Evolutionary conservation across 345 rosid genomes (phyloP), one percentile per base, ranked within the genome.

Genomic region (Pseudoturritis turrita): DNA sequence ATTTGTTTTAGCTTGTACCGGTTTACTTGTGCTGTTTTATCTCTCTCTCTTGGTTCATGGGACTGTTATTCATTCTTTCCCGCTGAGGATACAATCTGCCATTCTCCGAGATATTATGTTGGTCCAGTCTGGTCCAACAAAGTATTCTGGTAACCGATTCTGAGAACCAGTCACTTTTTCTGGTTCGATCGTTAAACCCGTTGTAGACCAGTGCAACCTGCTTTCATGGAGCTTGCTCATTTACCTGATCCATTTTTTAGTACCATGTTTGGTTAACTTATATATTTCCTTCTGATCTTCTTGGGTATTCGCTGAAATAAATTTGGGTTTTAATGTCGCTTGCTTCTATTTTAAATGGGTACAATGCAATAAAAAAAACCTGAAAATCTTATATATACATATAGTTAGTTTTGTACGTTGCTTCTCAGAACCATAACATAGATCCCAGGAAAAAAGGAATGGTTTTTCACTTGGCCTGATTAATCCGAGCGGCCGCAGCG

Each of bases 401-500:
- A n/a, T 19, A 43, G 36, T 14, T 47, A 17, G 9, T 36, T 7
- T 23, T 22, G 45, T 45, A 56, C 58, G 14, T 55, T n/a, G 11
- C 31, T 18, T 17, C 50, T 54, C 12, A 10, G 39, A 15, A 49
- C 53, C 12, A 8, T 41, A 19, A 47, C 29, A 0, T 47, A 33
- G 36, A 17, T 47, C 31, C 14, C 26, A 36, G 49, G 54, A 58
- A 57, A n/a, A 46, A 31, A 44, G 56, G 44, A 68, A 62, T 36
- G 28, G 39, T 58, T 11, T n/a, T 33, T 71, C 61, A 77, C 59
- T 71, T 77, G 35, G 46, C 46, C 78, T 83, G 87, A 74, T 92
- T 92, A 63, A 92, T 85, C 65, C 96, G 79, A n/a, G 91, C 96
- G 0, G 96, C 96, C 0, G 97, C 91, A 3, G 90, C 88, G 2